Conservation (phyloP, 2,329 filamentous ascomycete species). For the Elsinoe perseae region DNA sequence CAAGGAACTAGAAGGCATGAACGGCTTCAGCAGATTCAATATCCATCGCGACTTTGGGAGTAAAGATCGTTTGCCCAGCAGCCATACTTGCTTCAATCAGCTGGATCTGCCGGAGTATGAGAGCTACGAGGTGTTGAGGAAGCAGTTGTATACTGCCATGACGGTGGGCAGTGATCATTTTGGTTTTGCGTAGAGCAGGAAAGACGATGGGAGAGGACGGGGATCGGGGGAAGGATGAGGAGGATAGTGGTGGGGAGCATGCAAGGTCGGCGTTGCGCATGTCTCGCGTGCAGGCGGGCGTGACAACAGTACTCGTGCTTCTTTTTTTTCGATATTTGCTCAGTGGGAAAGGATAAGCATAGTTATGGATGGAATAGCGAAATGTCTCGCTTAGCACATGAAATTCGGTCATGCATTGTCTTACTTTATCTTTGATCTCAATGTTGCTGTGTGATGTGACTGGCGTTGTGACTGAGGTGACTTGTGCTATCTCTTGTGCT, state of each 20-base stretch:
- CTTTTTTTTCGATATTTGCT: background rate
- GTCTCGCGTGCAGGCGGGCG: conserved; percentile 14
- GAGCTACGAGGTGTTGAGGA: conserved; percentile 81
- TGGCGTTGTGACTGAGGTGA: too few species aligned
- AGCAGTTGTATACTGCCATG: conserved; percentile 87
- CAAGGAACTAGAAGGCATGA: conserved; percentile 99
- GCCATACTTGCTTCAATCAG: conserved; percentile 99
- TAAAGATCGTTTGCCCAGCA: conserved; percentile 90
- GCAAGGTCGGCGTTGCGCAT: background rate
- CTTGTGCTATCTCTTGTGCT: too few species aligned
- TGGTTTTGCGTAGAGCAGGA: conserved; percentile 69
- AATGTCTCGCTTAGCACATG: background rate
- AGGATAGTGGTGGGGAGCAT: background rate
- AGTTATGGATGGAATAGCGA: background rate
- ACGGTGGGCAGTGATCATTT: conserved; percentile 97
- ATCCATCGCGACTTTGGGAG: conserved; percentile 96
- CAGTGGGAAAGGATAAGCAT: background rate
- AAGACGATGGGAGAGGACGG: background rate
- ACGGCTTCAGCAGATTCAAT: conserved; percentile 95
- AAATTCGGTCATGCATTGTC: background rate
- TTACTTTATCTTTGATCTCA: background rate
- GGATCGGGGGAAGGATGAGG: background rate
- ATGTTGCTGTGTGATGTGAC: too few species aligned
- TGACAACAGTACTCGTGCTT: conserved; percentile 5
- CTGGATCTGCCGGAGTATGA: conserved; percentile 98